These are phyloP conservation scores for Styphnolobium japonicum DNA, from an alignment of 306 rosid genomes.

Conservation along the genomic window DNA sequence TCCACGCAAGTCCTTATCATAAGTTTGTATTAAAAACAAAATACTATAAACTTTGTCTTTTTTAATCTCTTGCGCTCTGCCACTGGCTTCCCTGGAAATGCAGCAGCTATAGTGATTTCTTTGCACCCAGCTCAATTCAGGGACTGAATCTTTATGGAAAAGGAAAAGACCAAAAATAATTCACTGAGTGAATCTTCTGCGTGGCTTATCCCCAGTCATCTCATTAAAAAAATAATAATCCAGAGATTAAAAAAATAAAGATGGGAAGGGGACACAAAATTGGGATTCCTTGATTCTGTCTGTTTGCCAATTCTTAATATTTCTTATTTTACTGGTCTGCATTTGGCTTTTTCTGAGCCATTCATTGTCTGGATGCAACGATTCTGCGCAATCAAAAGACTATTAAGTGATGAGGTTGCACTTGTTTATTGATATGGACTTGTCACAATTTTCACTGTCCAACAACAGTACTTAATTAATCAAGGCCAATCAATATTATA, in stretches of 20 bases:
- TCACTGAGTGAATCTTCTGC: conserved; percentile 18
- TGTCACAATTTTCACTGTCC: conserved; percentile 29
- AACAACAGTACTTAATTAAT: background rate
- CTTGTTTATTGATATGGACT: conserved; percentile 11
- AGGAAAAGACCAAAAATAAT: background rate
- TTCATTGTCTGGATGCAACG: conserved; percentile 31
- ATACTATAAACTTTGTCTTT: background rate
- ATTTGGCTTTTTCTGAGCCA: conserved; percentile 24
- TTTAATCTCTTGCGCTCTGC: background rate
- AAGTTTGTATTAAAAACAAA: background rate
- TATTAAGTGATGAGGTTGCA: conserved; percentile 7
- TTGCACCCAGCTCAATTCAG: background rate
- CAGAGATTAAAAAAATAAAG: background rate
- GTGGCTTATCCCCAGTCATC: conserved; percentile 1
- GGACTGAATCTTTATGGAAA: background rate
- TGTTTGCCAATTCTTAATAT: conserved; percentile 20
- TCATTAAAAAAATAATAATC: background rate
- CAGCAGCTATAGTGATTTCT: background rate
- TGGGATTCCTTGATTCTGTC: conserved; percentile 52
- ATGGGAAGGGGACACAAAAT: conserved; percentile 33
- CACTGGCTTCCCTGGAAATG: background rate
- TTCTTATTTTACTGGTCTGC: conserved; percentile 8
- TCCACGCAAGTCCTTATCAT: too few relatives aligned
- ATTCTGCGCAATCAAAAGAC: conserved; percentile 29
- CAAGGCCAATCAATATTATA: background rate